Conservation (phyloP, 345 rosid genomes). For the Citrus australasica region DNA sequence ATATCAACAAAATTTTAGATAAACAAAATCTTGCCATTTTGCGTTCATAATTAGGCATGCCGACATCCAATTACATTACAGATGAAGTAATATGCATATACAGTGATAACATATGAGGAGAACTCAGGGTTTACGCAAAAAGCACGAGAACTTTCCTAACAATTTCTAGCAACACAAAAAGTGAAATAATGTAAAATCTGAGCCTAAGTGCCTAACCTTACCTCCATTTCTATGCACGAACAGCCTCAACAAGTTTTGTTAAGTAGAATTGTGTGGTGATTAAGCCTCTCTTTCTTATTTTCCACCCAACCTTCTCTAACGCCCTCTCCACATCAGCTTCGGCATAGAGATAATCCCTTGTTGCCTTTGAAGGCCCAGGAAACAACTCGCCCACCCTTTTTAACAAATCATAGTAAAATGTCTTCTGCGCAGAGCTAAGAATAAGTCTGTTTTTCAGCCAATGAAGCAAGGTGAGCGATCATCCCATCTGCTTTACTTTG, state of each 20-base stretch:
- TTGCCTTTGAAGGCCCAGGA: slow-evolving; percentile 97
- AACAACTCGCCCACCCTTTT: slow-evolving; percentile 91
- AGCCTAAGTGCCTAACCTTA: slow-evolving; percentile 21
- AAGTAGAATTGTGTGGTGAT: slow-evolving; percentile 80
- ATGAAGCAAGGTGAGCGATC: slow-evolving; percentile 91
- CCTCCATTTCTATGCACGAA: slow-evolving; percentile 40
- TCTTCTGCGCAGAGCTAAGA: slow-evolving; percentile 91
- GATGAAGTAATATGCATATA: not conserved
- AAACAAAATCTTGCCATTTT: slow-evolving; percentile 2
- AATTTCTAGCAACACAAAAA: not conserved
- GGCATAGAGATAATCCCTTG: slow-evolving; percentile 82
- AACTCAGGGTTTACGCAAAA: slow-evolving; percentile 15
- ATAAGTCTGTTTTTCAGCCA: slow-evolving; percentile 71
- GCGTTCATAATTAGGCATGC: not conserved
- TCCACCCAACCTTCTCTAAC: slow-evolving; percentile 88
- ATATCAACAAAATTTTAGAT: not conserved
- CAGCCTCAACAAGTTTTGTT: slow-evolving; percentile 78
- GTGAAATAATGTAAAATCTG: not conserved
- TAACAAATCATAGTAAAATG: slow-evolving; percentile 68
- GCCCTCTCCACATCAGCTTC: slow-evolving; percentile 93
- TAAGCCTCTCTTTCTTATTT: slow-evolving; percentile 73
- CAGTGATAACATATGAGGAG: not conserved
- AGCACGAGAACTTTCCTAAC: not conserved
- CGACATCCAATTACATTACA: too few species aligned
- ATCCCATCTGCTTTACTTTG: slow-evolving; percentile 91